Evolutionary conservation across 1,284 basidiomycete genomes (phyloP).

Genomic region (Cryptococcus hybrid): DNA sequence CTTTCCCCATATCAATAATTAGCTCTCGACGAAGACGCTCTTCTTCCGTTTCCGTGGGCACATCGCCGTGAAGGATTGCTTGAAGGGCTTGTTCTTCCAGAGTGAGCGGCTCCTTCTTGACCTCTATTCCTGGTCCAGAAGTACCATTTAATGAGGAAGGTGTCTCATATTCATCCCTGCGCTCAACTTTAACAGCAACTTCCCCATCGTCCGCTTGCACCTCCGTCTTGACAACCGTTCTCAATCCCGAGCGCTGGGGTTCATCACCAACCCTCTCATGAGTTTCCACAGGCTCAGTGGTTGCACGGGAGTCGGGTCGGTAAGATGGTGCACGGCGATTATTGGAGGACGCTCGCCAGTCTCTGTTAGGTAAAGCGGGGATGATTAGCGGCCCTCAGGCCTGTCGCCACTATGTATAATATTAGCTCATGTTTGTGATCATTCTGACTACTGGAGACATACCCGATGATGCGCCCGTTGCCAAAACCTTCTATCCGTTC

Average conservation of each 20-base stretch:
- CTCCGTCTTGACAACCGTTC: conserved; percentile 17
- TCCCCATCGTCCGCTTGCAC: conserved; percentile 5
- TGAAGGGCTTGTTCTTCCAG: conserved; percentile 43
- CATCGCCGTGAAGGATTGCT: conserved; percentile 40
- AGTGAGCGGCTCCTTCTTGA: conserved; percentile 28
- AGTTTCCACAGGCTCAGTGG: conserved; percentile 28
- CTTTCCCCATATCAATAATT: conserved; percentile 59
- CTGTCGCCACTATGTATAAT: conserved; percentile 26
- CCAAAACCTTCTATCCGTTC: conserved; percentile 73
- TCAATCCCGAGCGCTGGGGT: conserved; percentile 74
- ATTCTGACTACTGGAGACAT: conserved; percentile 4
- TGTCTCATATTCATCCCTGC: conserved; percentile 36
- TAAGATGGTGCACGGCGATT: conserved; percentile 53
- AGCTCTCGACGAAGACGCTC: conserved; percentile 50
- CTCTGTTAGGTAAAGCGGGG: conserved; percentile 73
- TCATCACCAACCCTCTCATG: conserved; percentile 62
- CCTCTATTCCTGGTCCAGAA: not conserved
- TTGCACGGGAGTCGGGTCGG: conserved; percentile 58
- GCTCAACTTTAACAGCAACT: conserved; percentile 19
- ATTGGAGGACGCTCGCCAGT: conserved; percentile 75
- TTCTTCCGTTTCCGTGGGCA: conserved; percentile 41
- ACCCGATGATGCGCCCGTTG: conserved; percentile 22
- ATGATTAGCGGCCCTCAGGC: conserved; percentile 71
- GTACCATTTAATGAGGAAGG: not conserved
- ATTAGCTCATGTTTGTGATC: not conserved